Evolutionary conservation across 2,329 filamentous ascomycete species (phyloP), one percentile per base, ranked within the genome.

Genomic region (Ophiostoma himal-ulmi): DNA sequence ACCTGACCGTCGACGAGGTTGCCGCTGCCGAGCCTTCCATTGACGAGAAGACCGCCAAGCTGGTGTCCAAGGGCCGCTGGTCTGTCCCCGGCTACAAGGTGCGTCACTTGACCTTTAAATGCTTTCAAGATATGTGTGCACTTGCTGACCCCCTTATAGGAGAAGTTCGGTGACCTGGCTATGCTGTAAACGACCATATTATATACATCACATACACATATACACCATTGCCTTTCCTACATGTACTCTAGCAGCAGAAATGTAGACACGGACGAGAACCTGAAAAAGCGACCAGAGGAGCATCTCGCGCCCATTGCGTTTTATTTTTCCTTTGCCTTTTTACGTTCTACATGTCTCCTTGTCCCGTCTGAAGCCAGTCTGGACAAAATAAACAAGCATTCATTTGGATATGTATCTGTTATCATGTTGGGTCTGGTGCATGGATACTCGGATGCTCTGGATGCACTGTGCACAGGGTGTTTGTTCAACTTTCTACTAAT

Each of bases 11-110:
- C 81, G 95, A 98, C 81, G 95, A 99, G 79, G 91, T 99, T 81
- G 92, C 92, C 73, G 89, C 92, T 76, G 95, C 94, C 77, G 92
- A 94, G 82, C 94, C 95, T 77, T 94, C 96, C 76, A 97, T 99
- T 82, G 94, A 98, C 84, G 89, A 97, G 88, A 96, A 96, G 88
- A 97, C 94, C 77, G 84, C 89, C 78, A 89, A 95, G 84, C 89
- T 99, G 80, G 94, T 99, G 75, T 92, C 92, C 82, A 97, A 96
- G 90, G 94, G 94, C 82, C 92, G 93, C 89, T 99, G 95, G 95
- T 88, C 90, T 85, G 94, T 97, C 79, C 94, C 95, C 74, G 95
- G 95, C 80, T 99, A 99, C 91, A 97, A 97, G 93, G 94, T 94
- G 85, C 77, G 90, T 79, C 72, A 65, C 22, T 57, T 26, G 14